Evolutionary conservation across 768 basidiomycete genomes (phyloP), one percentile per base, ranked within the genome.

Genomic region (Heimioporus sp.): DNA sequence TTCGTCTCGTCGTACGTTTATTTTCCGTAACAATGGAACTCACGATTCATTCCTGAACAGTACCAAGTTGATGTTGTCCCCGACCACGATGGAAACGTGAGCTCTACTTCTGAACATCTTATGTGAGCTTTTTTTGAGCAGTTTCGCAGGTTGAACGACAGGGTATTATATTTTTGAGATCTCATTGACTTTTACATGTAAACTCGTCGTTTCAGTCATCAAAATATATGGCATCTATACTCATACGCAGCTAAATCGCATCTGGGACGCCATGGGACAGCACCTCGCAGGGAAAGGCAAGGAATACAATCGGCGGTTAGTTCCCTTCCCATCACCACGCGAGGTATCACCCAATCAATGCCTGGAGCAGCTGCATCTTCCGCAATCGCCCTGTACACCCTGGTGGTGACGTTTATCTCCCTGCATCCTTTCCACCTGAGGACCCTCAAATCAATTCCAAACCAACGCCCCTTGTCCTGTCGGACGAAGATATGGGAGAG

Each of bases 251-350:
- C 58, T 80, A 31, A 72, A 75, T 41, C 69, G 72, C 6, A 66
- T 80, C 24, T 81, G 81, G 80, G 73, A 75, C 16, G 62, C 69
- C 0, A 63, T 83, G 42, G 72, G 75, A 1, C 59, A 62, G 7
- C 77, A 79, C 43, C 66, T 80, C 6, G 60, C 59, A 5, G 65
- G 71, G 4, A 76, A 70, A 40, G 79, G 81, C 19, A 74, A 71
- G 49, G 80, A 81, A 53, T 88, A 89, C 51, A 69, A 69, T 28
- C 66, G 67, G 19, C 74, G 83, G 84, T 81, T 39, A 53, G 54
- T 42, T 40, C 15, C 30, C 3, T 10, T 38, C 20, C 15, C 20
- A 8, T 38, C 12, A 13, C 3, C n/a, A 28, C 20, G 16, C 7
- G 24, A 32, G 34, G 20, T 21, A 10, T 19, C 21, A 28, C 49